These are phyloP conservation scores for Aspergillus thermomutatus DNA, from an alignment of 2,329 filamentous ascomycete genomes.

Conservation along the genomic window DNA sequence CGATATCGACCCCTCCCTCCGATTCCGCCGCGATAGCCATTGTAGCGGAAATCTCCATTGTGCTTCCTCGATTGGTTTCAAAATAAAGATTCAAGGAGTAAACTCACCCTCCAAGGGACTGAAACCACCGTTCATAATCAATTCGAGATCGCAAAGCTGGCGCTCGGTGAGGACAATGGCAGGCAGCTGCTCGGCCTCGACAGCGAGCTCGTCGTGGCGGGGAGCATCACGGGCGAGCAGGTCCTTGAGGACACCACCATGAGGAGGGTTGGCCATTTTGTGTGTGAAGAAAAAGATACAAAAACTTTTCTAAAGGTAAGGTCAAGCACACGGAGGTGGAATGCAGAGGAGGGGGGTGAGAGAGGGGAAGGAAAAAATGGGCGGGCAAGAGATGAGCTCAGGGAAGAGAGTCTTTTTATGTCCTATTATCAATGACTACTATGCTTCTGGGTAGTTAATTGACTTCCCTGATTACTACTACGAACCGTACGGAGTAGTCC, in stretches of 20 bases:
- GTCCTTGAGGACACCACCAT: constrained; percentile 97
- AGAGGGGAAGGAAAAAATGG: constrained; percentile 1
- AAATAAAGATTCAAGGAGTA: constrained; percentile 1
- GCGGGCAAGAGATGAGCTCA: not conserved
- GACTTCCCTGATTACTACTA: not conserved
- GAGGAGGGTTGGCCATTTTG: constrained; percentile 57
- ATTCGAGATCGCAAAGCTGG: constrained; percentile 94
- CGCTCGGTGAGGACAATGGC: constrained; percentile 84
- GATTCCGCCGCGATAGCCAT: not conserved
- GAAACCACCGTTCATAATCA: constrained; percentile 97
- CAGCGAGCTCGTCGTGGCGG: constrained; percentile 71
- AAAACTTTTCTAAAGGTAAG: not conserved
- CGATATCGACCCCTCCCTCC: not conserved
- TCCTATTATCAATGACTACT: no score
- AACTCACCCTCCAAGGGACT: constrained; percentile 88
- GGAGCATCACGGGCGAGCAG: constrained; percentile 89
- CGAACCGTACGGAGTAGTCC: no score
- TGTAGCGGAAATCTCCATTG: no score
- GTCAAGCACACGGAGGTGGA: not conserved
- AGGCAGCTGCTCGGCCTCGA: constrained; percentile 82
- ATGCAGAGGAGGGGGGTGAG: not conserved
- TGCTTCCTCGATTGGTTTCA: not conserved
- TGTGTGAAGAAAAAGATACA: constrained; percentile 4
- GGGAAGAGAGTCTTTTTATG: not conserved
- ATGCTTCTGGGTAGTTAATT: no score